Evolutionary conservation across 495 filamentous ascomycete species (phyloP).

Genomic region (Aspergillus sclerotiicarbonarius): DNA sequence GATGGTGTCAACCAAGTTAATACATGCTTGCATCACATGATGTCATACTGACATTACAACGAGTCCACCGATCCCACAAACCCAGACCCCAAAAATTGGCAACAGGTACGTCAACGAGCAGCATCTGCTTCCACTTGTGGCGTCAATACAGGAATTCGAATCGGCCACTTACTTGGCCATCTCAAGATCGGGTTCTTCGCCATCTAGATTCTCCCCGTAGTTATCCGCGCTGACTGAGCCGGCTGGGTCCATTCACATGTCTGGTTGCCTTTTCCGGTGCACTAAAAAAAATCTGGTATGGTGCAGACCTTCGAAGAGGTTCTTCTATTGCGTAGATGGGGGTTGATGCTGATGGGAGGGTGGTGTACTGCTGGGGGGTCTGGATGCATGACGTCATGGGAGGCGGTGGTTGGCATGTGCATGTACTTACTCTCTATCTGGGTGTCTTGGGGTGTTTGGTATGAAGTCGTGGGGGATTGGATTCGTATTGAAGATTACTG

Average conservation of each 20-base stretch:
- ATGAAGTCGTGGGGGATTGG: too few relatives aligned
- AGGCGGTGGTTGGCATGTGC: background rate
- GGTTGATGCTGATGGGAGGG: background rate
- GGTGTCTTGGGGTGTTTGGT: background rate
- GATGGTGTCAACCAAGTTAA: background rate
- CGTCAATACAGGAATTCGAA: conserved; percentile 20
- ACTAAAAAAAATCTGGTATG: background rate
- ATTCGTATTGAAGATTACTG: too few relatives aligned
- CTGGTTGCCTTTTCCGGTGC: conserved; percentile 1
- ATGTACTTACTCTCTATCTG: background rate
- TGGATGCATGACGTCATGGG: background rate
- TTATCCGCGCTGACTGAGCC: too few relatives aligned
- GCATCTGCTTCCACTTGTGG: conserved; percentile 5
- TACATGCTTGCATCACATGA: conserved; percentile 19
- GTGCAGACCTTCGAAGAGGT: background rate
- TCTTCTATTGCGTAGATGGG: background rate
- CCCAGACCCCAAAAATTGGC: background rate
- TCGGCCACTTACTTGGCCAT: background rate
- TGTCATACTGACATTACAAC: conserved; percentile 38
- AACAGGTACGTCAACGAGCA: conserved; percentile 29
- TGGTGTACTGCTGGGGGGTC: background rate
- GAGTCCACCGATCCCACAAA: conserved; percentile 8
- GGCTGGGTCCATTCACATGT: background rate
- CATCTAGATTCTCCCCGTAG: background rate
- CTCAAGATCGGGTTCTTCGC: background rate